Base-by-base conservation (phyloP, 148 eudicot genomes). In the Simmondsia chinensis region DNA sequence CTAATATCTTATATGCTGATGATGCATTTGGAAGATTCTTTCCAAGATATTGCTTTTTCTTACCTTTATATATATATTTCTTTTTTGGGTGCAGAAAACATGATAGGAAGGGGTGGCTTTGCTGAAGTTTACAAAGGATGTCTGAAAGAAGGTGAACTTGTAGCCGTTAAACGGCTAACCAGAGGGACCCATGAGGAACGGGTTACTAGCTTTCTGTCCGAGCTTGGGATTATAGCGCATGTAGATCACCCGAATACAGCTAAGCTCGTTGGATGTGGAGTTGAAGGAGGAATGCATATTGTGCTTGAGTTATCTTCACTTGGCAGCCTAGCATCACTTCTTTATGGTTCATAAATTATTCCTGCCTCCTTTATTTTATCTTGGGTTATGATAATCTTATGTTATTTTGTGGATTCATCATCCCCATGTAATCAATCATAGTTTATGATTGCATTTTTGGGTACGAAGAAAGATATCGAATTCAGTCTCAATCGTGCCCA, bases 191-290 rank as follows among this genome's bases (percentile, higher is more conserved):
- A 49, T 14, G 95, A 80, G 36, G 86, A 80, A 45, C 67, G 62
- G 52, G 63, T 57, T 32, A 65, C 37, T 18, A 69, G 63, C 33
- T 85, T 80, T 60, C 65, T 85, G 33, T 77, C 77, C 0, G 95
- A 85, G 71, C 79, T 85, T 16, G 95, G 95, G 36, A 77, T 70
- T 21, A 85, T 85, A 45, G 95, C 85, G 5, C 95, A 85, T 55
- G 69, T 85, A 9, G 52, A 85, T 63, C 85, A 85, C 70, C 95
- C 68, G 26, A 80, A 85, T 68, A 77, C 89, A 25, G 86, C 95
- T 18, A 80, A 73, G 49, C 50, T 85, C 64, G 52, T 85, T 29
- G 95, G 95, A 5, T 85, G 75, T 55, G 95, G 89, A 54, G 77
- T 85, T 44, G 76, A 85, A 62, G 73, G 78, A 7, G 89, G 86